These are phyloP conservation scores for Lentinula sp. DNA, from an alignment of 768 basidiomycete species.

Conservation along the genomic window DNA sequence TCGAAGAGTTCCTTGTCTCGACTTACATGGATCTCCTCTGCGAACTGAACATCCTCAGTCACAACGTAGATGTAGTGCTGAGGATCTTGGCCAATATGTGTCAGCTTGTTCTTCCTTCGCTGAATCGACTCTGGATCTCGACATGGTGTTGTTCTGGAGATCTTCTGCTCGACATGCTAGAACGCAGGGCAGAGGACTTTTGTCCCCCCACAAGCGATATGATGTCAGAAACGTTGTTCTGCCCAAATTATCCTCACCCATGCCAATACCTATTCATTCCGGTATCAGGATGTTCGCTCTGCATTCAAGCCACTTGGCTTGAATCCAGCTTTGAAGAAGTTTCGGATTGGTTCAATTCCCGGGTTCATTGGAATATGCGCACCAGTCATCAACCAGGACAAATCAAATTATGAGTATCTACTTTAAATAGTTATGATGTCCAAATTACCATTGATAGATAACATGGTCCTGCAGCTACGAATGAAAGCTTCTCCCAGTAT, in stretches of 20 bases:
- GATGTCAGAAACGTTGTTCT: not conserved
- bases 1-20: not conserved
- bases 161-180: not conserved
- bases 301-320: not conserved
- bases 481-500: not conserved
- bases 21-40: not conserved
- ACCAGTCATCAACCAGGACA: not conserved
- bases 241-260: not conserved
- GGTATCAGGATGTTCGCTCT: not conserved
- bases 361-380: not conserved
- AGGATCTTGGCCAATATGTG: not conserved
- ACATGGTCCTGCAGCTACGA: not conserved
- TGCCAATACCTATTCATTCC: not conserved
- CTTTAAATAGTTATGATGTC: not conserved
- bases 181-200: not conserved
- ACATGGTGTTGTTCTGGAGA: not conserved
- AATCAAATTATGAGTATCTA: not conserved
- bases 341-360: not conserved
- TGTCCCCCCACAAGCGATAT: not conserved
- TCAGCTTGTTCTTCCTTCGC: not conserved
- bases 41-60: not conserved
- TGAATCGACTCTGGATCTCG: not conserved
- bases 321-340: not conserved
- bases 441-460: not conserved
- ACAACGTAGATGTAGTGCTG: not conserved